These are phyloP conservation scores for Starmerella vitae DNA, from an alignment of 805 yeast genomes.

Conservation along the genomic window DNA sequence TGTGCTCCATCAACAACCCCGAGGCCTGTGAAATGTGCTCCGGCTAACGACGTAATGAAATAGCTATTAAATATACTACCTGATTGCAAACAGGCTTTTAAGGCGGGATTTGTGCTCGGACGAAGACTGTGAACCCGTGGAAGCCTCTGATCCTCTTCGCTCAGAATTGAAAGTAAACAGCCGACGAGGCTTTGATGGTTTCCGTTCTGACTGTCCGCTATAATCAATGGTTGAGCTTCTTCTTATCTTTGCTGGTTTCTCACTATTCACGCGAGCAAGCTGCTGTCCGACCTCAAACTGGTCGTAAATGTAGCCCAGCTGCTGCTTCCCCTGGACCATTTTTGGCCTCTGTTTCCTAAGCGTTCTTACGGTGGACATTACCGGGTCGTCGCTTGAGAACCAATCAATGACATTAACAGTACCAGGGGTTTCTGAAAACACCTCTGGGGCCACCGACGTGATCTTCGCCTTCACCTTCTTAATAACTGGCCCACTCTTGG, in stretches of 20 bases:
- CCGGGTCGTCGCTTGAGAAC: slow-evolving; percentile 18
- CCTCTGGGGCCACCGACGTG: slow-evolving; percentile 22
- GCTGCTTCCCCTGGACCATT: slow-evolving; percentile 33
- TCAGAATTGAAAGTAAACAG: no score
- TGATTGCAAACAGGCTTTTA: no score
- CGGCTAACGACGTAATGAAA: slow-evolving; percentile 40
- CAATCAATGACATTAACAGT: slow-evolving; percentile 17
- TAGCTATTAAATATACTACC: neutral
- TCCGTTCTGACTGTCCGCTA: no score
- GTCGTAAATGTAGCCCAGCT: slow-evolving; percentile 29
- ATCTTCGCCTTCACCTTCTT: slow-evolving; percentile 19
- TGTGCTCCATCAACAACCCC: slow-evolving; percentile 93
- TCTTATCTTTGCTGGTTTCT: neutral
- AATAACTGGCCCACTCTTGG: slow-evolving; percentile 17
- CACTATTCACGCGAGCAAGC: slow-evolving; percentile 12
- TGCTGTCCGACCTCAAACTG: slow-evolving; percentile 24
- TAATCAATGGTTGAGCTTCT: neutral
- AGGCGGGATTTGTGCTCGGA: no score
- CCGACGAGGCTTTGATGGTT: no score
- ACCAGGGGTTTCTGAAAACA: slow-evolving; percentile 18
- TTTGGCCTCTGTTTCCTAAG: slow-evolving; percentile 32
- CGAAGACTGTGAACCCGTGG: no score
- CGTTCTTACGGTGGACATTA: slow-evolving; percentile 22
- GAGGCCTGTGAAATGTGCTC: slow-evolving; percentile 99
- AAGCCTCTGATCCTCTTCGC: no score